Base-by-base conservation (phyloP, 441 rosid genomes). In the Raphanus hybrid region DNA sequence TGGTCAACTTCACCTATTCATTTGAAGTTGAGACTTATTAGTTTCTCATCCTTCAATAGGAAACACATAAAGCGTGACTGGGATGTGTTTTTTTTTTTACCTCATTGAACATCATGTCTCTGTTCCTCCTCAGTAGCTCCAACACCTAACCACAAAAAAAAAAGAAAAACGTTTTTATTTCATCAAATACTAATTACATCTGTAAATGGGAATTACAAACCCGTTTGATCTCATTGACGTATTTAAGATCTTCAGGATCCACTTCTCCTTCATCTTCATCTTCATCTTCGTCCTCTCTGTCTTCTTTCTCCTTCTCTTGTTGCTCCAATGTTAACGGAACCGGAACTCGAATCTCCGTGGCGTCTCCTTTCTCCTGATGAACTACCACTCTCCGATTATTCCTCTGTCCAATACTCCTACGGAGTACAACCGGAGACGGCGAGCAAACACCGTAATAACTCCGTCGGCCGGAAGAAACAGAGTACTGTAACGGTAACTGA, bases 31-130 rank as follows among this genome's bases (percentile, higher is more conserved):
- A 6, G 3, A 41, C 27, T 63, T 64, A 16, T 8, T 55, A 16
- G 8, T 15, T 0, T 52, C 23, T 6, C 57, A 52, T 52, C 20
- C 20, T 52, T 52, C 8, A 26, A 35, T 5, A 55, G 27, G 27
- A 7, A 34, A n/a, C 18, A 37, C 11, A 12, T 65, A 20, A 18
- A 64, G 8, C 16, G 11, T 20, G 16, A 35, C 41, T 35, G 41
- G 41, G 9, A 35, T 35, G 41, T 8, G 41, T 23, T 23, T 23
- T 23, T 62, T 20, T 62, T 2, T 66, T 61, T 80, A 92, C 98
- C 90, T 94, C 97, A 77, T 82, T 87, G 81, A 91, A 92, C 66
- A 94, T 76, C 98, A 94, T 94, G 80, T 94, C 98, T 64, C 97
- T 86, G 70, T 94, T 94, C 74, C 87, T 88, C 82, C 81, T 84